Conservation (phyloP, 768 basidiomycete genomes). For the Pholiota microspora region DNA sequence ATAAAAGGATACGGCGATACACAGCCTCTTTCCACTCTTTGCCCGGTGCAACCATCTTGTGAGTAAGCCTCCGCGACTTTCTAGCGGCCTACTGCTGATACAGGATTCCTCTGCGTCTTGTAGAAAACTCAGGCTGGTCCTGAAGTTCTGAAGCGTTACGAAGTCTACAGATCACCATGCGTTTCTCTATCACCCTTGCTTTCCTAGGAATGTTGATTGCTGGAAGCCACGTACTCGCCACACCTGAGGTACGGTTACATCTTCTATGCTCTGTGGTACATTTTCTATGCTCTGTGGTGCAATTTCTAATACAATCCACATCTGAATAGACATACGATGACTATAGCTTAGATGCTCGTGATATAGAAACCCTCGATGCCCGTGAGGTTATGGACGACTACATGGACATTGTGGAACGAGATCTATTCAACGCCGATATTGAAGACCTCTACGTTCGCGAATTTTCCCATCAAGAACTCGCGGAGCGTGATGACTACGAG, state of each 20-base stretch:
- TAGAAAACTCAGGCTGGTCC: slow-evolving; percentile 6
- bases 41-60: slow-evolving; percentile 7
- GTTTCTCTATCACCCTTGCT: background rate
- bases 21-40: slow-evolving; percentile 5
- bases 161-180: too few relatives aligned
- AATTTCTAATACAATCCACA: too few relatives aligned
- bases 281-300: background rate
- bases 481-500: background rate
- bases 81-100: background rate
- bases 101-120: too few relatives aligned
- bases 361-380: background rate
- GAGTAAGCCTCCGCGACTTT: background rate
- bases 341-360: background rate
- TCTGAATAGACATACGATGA: background rate
- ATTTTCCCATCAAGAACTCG: background rate
- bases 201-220: background rate
- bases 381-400: background rate
- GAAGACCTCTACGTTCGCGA: background rate
- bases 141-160: background rate
- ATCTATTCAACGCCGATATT: background rate
- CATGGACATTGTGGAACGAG: background rate
- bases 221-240: background rate
- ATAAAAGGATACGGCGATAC: too few relatives aligned
- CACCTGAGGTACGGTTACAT: background rate
- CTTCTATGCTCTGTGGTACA: background rate